A percentile compares a stretch with the other conserved stretches of the same genome.
Evolutionary conservation across 768 basidiomycete species (phyloP).

Genomic region (Boletus bicolor): DNA sequence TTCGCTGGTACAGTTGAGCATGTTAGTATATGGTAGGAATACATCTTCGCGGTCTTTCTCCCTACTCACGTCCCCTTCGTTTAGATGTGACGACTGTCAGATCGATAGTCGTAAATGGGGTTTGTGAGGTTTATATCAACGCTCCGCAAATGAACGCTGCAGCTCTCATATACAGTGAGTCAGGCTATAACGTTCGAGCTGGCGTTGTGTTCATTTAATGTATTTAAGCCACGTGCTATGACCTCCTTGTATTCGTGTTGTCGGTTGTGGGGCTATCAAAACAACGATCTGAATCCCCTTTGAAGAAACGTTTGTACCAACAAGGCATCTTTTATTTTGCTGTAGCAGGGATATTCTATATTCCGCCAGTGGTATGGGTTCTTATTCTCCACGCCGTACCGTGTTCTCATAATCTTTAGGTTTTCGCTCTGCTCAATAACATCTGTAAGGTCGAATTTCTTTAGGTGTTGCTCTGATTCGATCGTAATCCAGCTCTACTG

Average conservation of each 20-base stretch:
- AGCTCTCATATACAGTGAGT: constrained; percentile 17
- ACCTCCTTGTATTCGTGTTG: constrained; percentile 21
- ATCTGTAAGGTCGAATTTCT: constrained; percentile 3
- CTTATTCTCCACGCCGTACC: not conserved
- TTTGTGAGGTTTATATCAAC: not conserved
- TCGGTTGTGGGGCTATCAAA: constrained; percentile 14
- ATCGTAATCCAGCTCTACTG: not conserved
- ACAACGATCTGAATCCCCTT: constrained; percentile 5
- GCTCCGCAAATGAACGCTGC: not conserved
- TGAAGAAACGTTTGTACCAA: constrained; percentile 12
- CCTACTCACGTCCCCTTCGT: not conserved
- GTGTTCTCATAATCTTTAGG: constrained; percentile 4
- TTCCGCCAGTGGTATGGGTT: constrained; percentile 9
- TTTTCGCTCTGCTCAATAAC: not conserved
- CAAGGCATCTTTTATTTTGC: constrained; percentile 21
- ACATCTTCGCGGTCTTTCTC: not conserved
- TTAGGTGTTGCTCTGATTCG: not conserved
- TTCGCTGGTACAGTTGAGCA: constrained; percentile 19
- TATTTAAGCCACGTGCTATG: constrained; percentile 13
- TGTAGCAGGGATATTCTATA: constrained; percentile 10
- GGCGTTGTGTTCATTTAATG: not conserved
- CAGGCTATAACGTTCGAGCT: not conserved
- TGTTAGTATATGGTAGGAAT: constrained; percentile 11
- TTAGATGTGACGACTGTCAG: constrained; percentile 3
- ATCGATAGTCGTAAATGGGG: not conserved